These are phyloP conservation scores for Dalbergia cultrata DNA, from an alignment of 306 rosid genomes.

Conservation along the genomic window DNA sequence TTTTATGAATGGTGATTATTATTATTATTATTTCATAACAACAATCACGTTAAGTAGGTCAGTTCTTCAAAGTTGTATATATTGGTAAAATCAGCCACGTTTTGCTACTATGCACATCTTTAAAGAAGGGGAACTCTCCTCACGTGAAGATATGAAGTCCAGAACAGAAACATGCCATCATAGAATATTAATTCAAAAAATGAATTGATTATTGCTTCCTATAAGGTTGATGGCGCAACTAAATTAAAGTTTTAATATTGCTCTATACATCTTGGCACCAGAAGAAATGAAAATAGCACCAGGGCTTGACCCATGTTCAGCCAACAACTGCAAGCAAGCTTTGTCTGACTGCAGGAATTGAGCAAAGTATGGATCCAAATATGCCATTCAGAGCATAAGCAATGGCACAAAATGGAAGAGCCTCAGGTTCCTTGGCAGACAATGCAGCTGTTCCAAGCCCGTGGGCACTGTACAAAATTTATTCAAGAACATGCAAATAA, in stretches of 20 bases:
- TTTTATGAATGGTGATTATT: no score
- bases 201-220: slow-evolving; percentile 37
- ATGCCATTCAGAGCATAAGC: slow-evolving; percentile 93
- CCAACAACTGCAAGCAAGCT: slow-evolving; percentile 83
- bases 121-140: not conserved
- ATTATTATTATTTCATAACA: no score
- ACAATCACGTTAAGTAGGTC: no score
- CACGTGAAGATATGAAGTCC: not conserved
- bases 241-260: slow-evolving; percentile 10
- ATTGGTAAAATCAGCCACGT: not conserved
- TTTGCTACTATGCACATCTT: not conserved
- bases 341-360: slow-evolving; percentile 78
- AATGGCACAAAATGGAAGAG: slow-evolving; percentile 96
- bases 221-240: slow-evolving; percentile 36
- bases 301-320: slow-evolving; percentile 44
- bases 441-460: slow-evolving; percentile 98
- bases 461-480: slow-evolving; percentile 70
- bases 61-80: not conserved
- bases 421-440: slow-evolving; percentile 97
- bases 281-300: slow-evolving; percentile 33
- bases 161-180: not conserved
- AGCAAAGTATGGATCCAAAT: slow-evolving; percentile 89
- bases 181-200: slow-evolving; percentile 33
- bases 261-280: slow-evolving; percentile 44
- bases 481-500: slow-evolving; percentile 31